Conservation (phyloP, 345 rosid species). For the Pistacia atlantica region DNA sequence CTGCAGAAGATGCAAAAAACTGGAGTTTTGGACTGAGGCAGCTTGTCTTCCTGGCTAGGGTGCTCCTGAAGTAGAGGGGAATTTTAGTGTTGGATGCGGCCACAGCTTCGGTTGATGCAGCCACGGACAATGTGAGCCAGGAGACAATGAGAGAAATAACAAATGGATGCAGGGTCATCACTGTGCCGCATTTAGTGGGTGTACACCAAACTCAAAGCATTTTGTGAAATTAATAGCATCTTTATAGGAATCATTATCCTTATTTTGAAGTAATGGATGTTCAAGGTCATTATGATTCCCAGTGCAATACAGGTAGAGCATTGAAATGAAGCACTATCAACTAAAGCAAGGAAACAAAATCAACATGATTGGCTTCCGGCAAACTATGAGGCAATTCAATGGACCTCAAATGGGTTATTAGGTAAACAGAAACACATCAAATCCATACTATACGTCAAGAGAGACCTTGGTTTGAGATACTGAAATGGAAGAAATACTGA, state of each 20-base stretch:
- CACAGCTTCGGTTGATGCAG: constrained; percentile 87
- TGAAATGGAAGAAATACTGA: not conserved
- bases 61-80: constrained; percentile 62
- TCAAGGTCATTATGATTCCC: too few species aligned
- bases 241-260: constrained; percentile 55
- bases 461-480: constrained; percentile 6
- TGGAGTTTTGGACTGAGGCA: constrained; percentile 96
- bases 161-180: constrained; percentile 70
- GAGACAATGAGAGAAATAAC: constrained; percentile 72
- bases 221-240: too few species aligned
- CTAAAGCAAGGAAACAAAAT: too few species aligned
- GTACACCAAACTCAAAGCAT: too few species aligned
- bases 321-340: too few species aligned
- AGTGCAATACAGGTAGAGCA: too few species aligned
- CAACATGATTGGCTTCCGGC: too few species aligned
- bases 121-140: constrained; percentile 73
- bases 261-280: not conserved
- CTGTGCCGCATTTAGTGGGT: constrained; percentile 56
- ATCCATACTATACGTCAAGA: not conserved
- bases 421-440: too few species aligned
- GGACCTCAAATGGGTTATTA: too few species aligned
- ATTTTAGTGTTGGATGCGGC: constrained; percentile 81
- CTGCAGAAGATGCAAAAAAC: constrained; percentile 85
- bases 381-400: too few species aligned
- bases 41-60: constrained; percentile 79